Evolutionary conservation across 1,139 yeast species (phyloP), one percentile per base, ranked within the genome.

Genomic region (Suhomyces bolitotheri): DNA sequence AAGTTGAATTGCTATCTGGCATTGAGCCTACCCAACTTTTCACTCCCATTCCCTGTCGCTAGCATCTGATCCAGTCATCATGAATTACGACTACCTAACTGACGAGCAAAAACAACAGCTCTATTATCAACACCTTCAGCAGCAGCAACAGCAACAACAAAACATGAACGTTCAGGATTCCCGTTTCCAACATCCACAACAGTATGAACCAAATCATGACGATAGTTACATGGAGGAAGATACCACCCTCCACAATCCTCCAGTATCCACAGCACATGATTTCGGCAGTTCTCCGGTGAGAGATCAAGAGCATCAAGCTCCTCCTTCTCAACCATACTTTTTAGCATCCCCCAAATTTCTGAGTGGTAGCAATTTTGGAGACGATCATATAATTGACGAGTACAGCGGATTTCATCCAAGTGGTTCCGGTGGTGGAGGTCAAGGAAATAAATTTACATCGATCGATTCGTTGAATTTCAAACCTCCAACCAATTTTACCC

Each of bases 401-500:
- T 37, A 37, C 24, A 46, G 43, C 7, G 44, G 36, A 12, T 31
- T 31, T 33, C 28, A 31, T 6, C 33, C 29, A 20, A 12, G 28
- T 10, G 32, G 30, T 17, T 16, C 39, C 16, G 31, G 20, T 25
- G 27, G 21, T 34, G 29, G 21, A 23, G 29, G 25, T 17, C 25
- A 13, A 23, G 41, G 40, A 16, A 41, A 52, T 34, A 58, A 62
- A 40, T 65, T 66, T 42, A 64, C 66, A 28, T 64, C 69, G 38
- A 58, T 71, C 22, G 76, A 70, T 44, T 62, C 69, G 15, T 47
- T 65, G 40, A 53, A 53, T 34, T 71, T 68, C 48, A 62, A 60
- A 35, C 76, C 75, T 2, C 76, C 76, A 0, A 53, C 61, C 27
- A 58, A 48, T n/a, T 70, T 71, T 46, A 70, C 75, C n/a, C 71